Percentiles rank a stretch among this genome's conserved stretches.
Conservation (phyloP, 768 basidiomycete species). For the Mycena rebaudengoi region DNA sequence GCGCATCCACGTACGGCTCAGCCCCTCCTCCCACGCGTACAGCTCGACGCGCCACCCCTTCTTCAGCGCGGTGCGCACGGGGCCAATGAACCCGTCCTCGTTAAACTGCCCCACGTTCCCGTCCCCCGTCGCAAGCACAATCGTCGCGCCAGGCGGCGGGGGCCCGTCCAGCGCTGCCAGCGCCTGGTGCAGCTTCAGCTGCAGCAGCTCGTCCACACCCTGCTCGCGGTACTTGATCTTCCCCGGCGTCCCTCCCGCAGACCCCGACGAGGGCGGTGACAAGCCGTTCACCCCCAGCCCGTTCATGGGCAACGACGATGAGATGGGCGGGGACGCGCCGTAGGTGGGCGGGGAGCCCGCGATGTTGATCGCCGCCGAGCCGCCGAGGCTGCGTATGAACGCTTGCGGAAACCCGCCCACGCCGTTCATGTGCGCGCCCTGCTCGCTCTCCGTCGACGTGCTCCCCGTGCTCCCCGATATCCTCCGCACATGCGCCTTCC, state of each 20-base stretch:
- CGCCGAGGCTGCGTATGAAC: conserved; percentile 32
- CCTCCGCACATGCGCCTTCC: conserved; percentile 37
- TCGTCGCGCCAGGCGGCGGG: conserved; percentile 72
- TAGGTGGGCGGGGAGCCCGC: conserved; percentile 13
- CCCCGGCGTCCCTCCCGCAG: conserved; percentile 22
- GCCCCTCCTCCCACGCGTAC: conserved; percentile 88
- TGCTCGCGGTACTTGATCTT: conserved; percentile 84
- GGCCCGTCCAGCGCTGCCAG: conserved; percentile 73
- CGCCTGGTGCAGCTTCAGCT: conserved; percentile 91
- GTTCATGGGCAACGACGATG: conserved; percentile 28
- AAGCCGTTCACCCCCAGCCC: conserved; percentile 1
- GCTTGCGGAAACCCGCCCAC: conserved; percentile 38
- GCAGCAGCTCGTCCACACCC: conserved; percentile 94
- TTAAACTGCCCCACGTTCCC: conserved; percentile 93
- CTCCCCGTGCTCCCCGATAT: conserved; percentile 42
- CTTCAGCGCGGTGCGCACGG: conserved; percentile 84
- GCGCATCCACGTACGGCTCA: conserved; percentile 80
- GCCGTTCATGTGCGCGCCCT: conserved; percentile 37
- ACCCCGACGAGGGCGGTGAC: conserved; percentile 13
- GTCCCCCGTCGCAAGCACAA: conserved; percentile 94
- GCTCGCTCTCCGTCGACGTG: conserved; percentile 35
- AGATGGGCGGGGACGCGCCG: conserved; percentile 24
- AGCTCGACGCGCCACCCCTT: conserved; percentile 96
- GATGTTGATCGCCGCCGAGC: conserved; percentile 14
- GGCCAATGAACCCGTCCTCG: conserved; percentile 91